A percentile compares a stretch with the other conserved stretches of the same genome.
phyloP scores from a whole-genome alignment of 306 rosid genomes.

The Pueraria montana region DNA sequence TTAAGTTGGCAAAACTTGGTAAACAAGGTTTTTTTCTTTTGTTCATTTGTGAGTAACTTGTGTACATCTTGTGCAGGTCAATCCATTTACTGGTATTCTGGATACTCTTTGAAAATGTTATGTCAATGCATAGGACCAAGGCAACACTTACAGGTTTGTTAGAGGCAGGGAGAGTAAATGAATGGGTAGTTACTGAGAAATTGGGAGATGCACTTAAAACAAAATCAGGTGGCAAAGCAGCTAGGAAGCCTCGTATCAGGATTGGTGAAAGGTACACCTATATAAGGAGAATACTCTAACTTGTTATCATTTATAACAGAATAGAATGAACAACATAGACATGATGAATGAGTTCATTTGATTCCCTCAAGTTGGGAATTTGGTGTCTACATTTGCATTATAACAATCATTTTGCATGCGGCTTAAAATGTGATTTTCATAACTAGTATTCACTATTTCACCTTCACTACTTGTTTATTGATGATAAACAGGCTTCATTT shows the following conservation, averaged over 20 bases:
- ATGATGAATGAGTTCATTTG: not conserved
- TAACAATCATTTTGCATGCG: not conserved
- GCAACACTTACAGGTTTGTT: constrained; percentile 89
- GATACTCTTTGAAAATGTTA: constrained; percentile 94
- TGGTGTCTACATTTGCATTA: constrained; percentile 12
- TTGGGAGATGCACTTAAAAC: constrained; percentile 87
- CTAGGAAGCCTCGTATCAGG: constrained; percentile 61
- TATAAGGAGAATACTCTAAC: not conserved
- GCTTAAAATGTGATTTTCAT: constrained; percentile 2
- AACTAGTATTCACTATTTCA: constrained; percentile 17
- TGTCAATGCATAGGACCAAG: constrained; percentile 94
- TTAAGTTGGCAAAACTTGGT: not conserved
- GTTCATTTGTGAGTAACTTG: constrained; percentile 21
- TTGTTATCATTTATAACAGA: not conserved
- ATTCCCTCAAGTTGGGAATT: not conserved
- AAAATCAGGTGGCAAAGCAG: constrained; percentile 67
- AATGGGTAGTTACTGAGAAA: constrained; percentile 97
- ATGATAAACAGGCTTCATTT: constrained; percentile 70
- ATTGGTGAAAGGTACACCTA: constrained; percentile 66
- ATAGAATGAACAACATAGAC: not conserved
- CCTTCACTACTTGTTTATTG: constrained; percentile 41
- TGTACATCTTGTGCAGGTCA: constrained; percentile 65
- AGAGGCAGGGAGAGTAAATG: constrained; percentile 86
- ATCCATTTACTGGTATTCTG: constrained; percentile 84
- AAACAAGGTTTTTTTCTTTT: not conserved